phyloP scores from a whole-genome alignment of 2,329 filamentous ascomycete species.

The Xylaria sp. region DNA sequence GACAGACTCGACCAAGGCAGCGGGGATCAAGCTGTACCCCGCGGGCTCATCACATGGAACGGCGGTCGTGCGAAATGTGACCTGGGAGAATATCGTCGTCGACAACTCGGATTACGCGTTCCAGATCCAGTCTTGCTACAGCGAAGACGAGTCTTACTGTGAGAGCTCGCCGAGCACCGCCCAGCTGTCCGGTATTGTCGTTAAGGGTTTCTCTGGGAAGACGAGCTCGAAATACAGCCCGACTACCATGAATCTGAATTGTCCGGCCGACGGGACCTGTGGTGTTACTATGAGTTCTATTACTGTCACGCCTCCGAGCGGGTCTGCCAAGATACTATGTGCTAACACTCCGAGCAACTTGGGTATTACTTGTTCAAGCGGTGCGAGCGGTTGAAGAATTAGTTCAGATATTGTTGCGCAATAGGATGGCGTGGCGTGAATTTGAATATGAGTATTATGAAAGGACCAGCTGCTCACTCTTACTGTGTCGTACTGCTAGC shows the following conservation, averaged over 20 bases:
- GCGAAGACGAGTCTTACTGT: constrained; percentile 26
- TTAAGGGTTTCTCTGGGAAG: constrained; percentile 23
- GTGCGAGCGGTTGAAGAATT: constrained; percentile 15
- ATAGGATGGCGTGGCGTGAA: not conserved
- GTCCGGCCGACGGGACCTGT: constrained; percentile 24
- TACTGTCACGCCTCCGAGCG: constrained; percentile 27
- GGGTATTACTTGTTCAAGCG: constrained; percentile 26
- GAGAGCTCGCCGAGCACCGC: constrained; percentile 26
- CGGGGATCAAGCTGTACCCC: constrained; percentile 33
- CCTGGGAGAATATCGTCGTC: constrained; percentile 31
- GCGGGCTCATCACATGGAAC: constrained; percentile 26
- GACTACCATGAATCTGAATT: constrained; percentile 30
- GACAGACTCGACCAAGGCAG: constrained; percentile 30
- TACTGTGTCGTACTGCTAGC: not conserved
- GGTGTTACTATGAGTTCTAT: constrained; percentile 29
- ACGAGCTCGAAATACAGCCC: constrained; percentile 26
- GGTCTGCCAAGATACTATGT: constrained; percentile 26
- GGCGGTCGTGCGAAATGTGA: constrained; percentile 30
- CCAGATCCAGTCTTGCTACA: constrained; percentile 35
- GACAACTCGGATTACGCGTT: constrained; percentile 35
- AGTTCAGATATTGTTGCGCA: not conserved
- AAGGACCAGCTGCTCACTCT: not conserved
- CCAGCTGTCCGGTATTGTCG: constrained; percentile 27
- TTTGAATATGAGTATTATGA: not conserved
- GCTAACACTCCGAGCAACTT: constrained; percentile 29